Percentiles rank a stretch among this genome's conserved stretches.
phyloP scores from a whole-genome alignment of 2,329 filamentous ascomycete genomes.

The Xylaria digitata region DNA sequence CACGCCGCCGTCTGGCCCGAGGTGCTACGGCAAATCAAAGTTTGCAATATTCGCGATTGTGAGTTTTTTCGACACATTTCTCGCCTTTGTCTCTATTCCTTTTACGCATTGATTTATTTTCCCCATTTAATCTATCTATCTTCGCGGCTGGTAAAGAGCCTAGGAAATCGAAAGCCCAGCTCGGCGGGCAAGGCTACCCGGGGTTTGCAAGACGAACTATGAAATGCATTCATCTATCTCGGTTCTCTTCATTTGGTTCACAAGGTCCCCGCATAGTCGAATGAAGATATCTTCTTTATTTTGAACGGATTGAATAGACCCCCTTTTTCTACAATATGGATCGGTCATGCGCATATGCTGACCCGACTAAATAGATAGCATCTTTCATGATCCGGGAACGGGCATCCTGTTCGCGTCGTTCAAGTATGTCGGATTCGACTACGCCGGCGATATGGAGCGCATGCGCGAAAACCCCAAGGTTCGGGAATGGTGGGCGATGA shows the following conservation, averaged over 20 bases:
- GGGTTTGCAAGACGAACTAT: not conserved
- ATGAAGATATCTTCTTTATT: not conserved
- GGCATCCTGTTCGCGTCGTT: conserved; percentile 78
- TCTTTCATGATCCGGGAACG: conserved; percentile 73
- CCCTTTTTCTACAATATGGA: not conserved
- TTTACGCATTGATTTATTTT: not conserved
- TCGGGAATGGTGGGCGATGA: conserved; percentile 84
- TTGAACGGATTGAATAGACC: not conserved
- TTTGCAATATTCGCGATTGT: conserved; percentile 81
- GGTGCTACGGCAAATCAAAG: conserved; percentile 79
- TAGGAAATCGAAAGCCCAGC: not conserved
- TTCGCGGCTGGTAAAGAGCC: not conserved
- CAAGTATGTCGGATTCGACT: conserved; percentile 82
- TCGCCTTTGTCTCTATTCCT: not conserved
- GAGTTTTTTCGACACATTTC: conserved; percentile 46
- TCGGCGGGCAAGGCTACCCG: not conserved
- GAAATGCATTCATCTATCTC: not conserved
- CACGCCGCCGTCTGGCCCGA: conserved; percentile 82
- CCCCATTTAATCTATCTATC: not conserved
- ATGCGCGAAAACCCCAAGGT: conserved; percentile 80
- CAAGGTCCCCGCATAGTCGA: not conserved
- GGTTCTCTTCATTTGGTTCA: not conserved
- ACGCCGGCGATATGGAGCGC: conserved; percentile 77
- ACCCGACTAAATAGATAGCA: conserved; percentile 66
- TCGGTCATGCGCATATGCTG: not conserved